These are phyloP conservation scores for Xylaria scruposa DNA, from an alignment of 495 filamentous ascomycete species.

Conservation along the genomic window DNA sequence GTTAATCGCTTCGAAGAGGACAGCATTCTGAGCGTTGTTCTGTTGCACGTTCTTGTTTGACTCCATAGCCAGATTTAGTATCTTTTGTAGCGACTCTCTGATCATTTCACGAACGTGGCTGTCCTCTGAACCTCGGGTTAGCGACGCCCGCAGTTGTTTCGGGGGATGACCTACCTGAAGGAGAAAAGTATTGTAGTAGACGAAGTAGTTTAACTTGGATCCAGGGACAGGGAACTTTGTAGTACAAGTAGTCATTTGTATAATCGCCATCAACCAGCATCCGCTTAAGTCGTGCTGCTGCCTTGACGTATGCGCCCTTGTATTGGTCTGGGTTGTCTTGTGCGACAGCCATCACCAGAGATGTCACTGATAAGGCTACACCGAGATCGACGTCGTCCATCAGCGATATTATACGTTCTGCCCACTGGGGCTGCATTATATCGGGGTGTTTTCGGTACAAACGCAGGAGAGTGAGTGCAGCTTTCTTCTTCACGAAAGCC, in stretches of 20 bases:
- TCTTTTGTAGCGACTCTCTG: conserved; percentile 86
- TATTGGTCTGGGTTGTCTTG: conserved; percentile 94
- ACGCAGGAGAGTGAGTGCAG: conserved; percentile 92
- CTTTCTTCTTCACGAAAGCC: conserved; percentile 99
- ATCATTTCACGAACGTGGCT: conserved; percentile 91
- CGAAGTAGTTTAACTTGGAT: conserved; percentile 94
- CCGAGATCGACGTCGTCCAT: conserved; percentile 98
- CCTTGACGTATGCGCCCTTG: conserved; percentile 92
- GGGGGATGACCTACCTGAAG: conserved; percentile 72
- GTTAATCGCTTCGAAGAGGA: conserved; percentile 98
- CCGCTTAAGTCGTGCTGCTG: conserved; percentile 84
- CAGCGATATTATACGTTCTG: conserved; percentile 93
- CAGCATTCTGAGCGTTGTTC: conserved; percentile 98
- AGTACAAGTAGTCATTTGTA: conserved; percentile 90
- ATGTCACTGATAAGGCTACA: conserved; percentile 94
- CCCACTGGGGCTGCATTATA: conserved; percentile 96
- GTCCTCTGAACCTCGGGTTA: conserved; percentile 69
- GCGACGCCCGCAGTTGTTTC: conserved; percentile 3
- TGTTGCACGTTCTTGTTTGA: conserved; percentile 99
- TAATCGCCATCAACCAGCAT: conserved; percentile 90
- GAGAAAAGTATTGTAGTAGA: conserved; percentile 93
- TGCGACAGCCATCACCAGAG: conserved; percentile 92
- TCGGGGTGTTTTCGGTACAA: conserved; percentile 92
- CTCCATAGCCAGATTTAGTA: conserved; percentile 88
- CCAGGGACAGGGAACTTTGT: conserved; percentile 99